phyloP scores from a whole-genome alignment of 257 asterid species.

The Solanum microdontum region DNA sequence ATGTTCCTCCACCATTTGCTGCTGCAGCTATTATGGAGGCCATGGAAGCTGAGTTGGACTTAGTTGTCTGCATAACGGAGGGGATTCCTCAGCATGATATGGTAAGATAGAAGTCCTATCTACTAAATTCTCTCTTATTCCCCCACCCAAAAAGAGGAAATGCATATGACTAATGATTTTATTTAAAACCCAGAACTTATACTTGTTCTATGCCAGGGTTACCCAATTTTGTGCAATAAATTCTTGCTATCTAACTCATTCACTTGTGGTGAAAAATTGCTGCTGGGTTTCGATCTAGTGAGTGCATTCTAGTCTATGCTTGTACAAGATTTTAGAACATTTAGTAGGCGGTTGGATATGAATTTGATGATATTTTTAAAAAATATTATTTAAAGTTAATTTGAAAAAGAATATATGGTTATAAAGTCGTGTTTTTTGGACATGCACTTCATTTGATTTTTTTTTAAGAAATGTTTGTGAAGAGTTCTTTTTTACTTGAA shows the following conservation, averaged over 20 bases:
- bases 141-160: not conserved
- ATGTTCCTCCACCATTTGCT: conserved; percentile 96
- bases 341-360: not conserved
- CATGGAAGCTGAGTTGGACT: conserved; percentile 81
- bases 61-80: conserved; percentile 85
- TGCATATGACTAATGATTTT: not conserved
- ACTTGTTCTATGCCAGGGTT: not conserved
- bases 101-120: conserved; percentile 30
- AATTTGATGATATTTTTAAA: not conserved
- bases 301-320: not conserved
- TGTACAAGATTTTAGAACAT: not conserved
- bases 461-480: not conserved
- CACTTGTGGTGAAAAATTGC: not conserved
- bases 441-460: not conserved
- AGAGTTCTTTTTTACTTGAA: not conserved
- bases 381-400: not conserved
- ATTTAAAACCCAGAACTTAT: not conserved
- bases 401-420: not conserved
- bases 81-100: conserved; percentile 97
- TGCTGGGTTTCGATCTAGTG: not conserved
- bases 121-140: not conserved
- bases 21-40: conserved; percentile 87
- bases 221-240: not conserved
- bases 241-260: not conserved
- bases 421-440: not conserved